Evolutionary conservation across 495 filamentous ascomycete genomes (phyloP), one percentile per base, ranked within the genome.

Genomic region (Penicillium coprophilum): DNA sequence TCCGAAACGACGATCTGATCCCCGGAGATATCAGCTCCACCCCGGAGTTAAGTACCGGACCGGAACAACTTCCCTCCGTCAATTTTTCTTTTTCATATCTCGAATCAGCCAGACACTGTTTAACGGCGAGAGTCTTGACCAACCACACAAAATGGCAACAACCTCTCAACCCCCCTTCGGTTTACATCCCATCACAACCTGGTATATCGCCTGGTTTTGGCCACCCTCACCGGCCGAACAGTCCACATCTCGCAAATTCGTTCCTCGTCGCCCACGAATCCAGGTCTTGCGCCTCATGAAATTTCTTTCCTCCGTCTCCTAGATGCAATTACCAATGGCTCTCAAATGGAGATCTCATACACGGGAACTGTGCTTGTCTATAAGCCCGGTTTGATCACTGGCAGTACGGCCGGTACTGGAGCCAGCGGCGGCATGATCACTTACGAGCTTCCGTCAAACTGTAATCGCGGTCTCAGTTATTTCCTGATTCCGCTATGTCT

Each of bases 301-400:
- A 85, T 97, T 65, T 96, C 93, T 32, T 90, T 99, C 74, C 82
- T 99, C 17, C 94, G 95, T 48, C 87, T 99, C 8, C 85, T 99
- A 61, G 94, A 97, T 69, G 79, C 88, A 50, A 80, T 99, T 62
- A 97, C 95, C 67, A 99, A 99, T 82, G 95, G 95, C 76, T 88
- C 90, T 30, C 81, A 84, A 56, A 89, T 97, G 76, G 90, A 96
- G 66, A 95, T 99, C 61, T 94, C 91, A 15, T 90, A 95, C 72
- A 96, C 90, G 10, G 94, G 95, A 60, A 97, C 94, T 0, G 90
- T 89, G 13, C 79, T 97, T 43, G 85, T 91, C 32, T 97, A 94
- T 76, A 86, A 87, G 46, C 95, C 95, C 0, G 95, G 95, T 27
- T 77, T 99, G 6, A 92, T 99, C 60, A 92, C 88, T 2, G 95